phyloP scores from a whole-genome alignment of 2,329 filamentous ascomycete species.

The Cercospora brassicicola region DNA sequence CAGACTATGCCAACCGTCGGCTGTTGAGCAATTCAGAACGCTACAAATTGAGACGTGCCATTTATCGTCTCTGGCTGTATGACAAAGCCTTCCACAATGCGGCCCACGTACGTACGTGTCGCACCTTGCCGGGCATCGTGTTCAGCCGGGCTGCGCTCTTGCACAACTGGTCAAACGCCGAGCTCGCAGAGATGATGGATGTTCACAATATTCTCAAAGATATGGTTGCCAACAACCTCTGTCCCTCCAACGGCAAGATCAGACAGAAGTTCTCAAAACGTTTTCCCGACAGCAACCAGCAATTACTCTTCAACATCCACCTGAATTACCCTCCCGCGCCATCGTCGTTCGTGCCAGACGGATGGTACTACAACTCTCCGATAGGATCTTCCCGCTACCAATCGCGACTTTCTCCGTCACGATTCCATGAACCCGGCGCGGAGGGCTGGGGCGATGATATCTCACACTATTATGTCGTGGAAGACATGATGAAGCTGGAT shows the following conservation, averaged over 20 bases:
- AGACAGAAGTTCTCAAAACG: slow-evolving; percentile 60
- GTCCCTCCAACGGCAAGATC: slow-evolving; percentile 62
- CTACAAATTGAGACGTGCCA: slow-evolving; percentile 55
- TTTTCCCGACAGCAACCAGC: slow-evolving; percentile 51
- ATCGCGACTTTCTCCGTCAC: slow-evolving; percentile 50
- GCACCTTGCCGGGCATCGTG: slow-evolving; percentile 49
- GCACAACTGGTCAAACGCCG: slow-evolving; percentile 58
- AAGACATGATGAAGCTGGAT: slow-evolving; percentile 65
- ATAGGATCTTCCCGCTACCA: slow-evolving; percentile 42
- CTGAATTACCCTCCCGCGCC: slow-evolving; percentile 39
- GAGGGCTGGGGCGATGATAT: slow-evolving; percentile 67
- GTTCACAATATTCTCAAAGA: slow-evolving; percentile 57
- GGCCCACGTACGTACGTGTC: slow-evolving; percentile 53
- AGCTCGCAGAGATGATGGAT: slow-evolving; percentile 62
- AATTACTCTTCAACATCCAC: slow-evolving; percentile 53
- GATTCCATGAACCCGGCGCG: slow-evolving; percentile 54
- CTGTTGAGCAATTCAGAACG: slow-evolving; percentile 53
- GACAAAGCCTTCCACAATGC: slow-evolving; percentile 58
- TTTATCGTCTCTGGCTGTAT: slow-evolving; percentile 64
- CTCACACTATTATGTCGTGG: slow-evolving; percentile 62
- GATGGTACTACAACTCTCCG: slow-evolving; percentile 43
- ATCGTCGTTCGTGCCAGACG: slow-evolving; percentile 33
- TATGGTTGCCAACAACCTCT: slow-evolving; percentile 58
- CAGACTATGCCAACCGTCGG: slow-evolving; percentile 56
- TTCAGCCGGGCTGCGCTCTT: slow-evolving; percentile 57